phyloP scores from a whole-genome alignment of 2,329 filamentous ascomycete species.

The Sporothrix variecibatus region DNA sequence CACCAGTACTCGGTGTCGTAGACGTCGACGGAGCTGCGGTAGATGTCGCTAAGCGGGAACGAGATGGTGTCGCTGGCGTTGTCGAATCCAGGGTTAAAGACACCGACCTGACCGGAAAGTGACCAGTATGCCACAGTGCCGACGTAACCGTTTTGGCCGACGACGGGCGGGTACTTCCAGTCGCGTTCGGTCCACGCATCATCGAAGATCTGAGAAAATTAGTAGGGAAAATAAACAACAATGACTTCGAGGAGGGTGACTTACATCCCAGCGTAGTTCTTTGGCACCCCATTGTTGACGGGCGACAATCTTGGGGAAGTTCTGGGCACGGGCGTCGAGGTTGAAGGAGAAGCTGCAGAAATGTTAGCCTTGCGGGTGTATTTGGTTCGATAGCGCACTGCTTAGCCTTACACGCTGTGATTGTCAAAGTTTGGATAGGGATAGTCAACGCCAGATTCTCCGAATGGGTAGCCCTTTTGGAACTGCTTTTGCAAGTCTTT shows the following conservation, averaged over 20 bases:
- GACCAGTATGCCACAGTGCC: constrained; percentile 31
- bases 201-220: constrained; percentile 27
- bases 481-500: constrained; percentile 25
- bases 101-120: background rate
- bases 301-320: constrained; percentile 37
- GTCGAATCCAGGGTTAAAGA: constrained; percentile 17
- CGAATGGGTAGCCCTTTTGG: constrained; percentile 13
- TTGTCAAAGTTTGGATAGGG: constrained; percentile 16
- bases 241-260: background rate
- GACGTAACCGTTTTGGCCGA: constrained; percentile 32
- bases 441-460: constrained; percentile 19
- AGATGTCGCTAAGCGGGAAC: constrained; percentile 31
- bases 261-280: constrained; percentile 37
- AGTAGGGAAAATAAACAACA: background rate
- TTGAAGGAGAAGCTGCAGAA: constrained; percentile 33
- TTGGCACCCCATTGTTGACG: constrained; percentile 25
- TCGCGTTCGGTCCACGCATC: constrained; percentile 31
- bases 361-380: background rate
- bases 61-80: constrained; percentile 24
- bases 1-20: constrained; percentile 31
- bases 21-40: constrained; percentile 29
- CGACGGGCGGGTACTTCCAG: constrained; percentile 35
- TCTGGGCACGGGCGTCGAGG: constrained; percentile 32
- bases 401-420: constrained; percentile 5
- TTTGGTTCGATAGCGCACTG: too few relatives aligned